These are phyloP conservation scores for Pichia cabralensis DNA, from an alignment of 805 yeast species.

Conservation along the genomic window DNA sequence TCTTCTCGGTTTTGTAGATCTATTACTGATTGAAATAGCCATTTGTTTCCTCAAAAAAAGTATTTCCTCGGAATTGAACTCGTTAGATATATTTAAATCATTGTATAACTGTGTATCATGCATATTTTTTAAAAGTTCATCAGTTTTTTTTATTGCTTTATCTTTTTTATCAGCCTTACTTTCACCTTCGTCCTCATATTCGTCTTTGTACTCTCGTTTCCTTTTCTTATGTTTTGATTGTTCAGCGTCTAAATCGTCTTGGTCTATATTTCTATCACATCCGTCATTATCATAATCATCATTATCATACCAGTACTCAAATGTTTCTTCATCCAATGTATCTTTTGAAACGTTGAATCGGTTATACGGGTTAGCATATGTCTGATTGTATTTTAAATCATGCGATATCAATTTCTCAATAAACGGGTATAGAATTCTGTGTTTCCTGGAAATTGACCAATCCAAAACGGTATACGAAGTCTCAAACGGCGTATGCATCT, in stretches of 20 bases:
- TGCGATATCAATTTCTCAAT: slow-evolving; percentile 1
- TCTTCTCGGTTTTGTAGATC: no score
- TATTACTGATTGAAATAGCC: no score
- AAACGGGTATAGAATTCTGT: slow-evolving; percentile 4
- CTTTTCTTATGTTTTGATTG: background rate
- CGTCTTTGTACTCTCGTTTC: no score
- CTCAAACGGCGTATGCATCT: slow-evolving; percentile 7
- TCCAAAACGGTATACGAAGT: slow-evolving; percentile 1
- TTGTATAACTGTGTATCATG: no score
- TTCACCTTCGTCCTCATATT: no score
- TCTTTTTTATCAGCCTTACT: no score
- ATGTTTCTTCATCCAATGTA: slow-evolving; percentile 13
- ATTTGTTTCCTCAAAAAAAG: no score
- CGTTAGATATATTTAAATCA: no score
- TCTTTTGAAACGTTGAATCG: slow-evolving; percentile 8
- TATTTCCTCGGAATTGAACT: no score
- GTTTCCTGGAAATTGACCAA: background rate
- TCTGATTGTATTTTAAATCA: slow-evolving; percentile 5
- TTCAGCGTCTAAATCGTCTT: no score
- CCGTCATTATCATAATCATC: slow-evolving; percentile 3
- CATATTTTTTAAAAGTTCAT: no score
- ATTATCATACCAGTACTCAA: slow-evolving; percentile 17
- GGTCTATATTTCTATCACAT: background rate
- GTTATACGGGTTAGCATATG: slow-evolving; percentile 8
- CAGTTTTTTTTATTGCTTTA: no score